Conservation (phyloP, 208 protist species). For the Leishmania tropica region DNA sequence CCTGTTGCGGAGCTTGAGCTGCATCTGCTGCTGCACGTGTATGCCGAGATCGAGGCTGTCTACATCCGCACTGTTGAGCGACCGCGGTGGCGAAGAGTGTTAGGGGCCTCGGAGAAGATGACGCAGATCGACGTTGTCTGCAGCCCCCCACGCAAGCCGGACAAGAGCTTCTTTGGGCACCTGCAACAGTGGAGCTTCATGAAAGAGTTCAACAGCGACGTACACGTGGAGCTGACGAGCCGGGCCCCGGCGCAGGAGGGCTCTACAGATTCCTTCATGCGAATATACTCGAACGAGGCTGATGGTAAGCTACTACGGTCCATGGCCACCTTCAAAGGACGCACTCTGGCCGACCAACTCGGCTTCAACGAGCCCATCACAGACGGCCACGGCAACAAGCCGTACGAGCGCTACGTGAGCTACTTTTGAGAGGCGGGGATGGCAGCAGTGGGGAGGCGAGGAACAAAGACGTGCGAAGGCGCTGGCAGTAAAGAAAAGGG, state of each 20-base stretch:
- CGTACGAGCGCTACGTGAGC: constrained; percentile 42
- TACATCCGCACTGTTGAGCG: constrained; percentile 81
- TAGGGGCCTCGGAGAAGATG: constrained; percentile 67
- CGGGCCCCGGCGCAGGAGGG: constrained; percentile 25
- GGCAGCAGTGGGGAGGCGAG: too few species aligned
- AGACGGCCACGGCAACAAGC: constrained; percentile 52
- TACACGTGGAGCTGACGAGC: constrained; percentile 80
- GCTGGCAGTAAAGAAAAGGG: neutral
- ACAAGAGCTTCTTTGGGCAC: constrained; percentile 55
- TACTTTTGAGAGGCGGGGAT: constrained; percentile 22
- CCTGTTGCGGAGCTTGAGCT: constrained; percentile 86
- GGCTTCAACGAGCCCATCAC: constrained; percentile 77
- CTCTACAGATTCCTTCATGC: constrained; percentile 44
- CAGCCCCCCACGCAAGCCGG: constrained; percentile 36
- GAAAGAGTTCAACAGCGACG: constrained; percentile 82
- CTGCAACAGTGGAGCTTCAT: constrained; percentile 89
- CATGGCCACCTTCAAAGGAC: constrained; percentile 60
- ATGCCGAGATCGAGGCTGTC: constrained; percentile 57
- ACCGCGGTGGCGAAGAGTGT: constrained; percentile 65
- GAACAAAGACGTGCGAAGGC: neutral
- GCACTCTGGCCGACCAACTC: constrained; percentile 63
- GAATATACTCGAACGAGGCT: constrained; percentile 48
- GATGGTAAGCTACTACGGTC: constrained; percentile 67
- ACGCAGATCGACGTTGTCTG: constrained; percentile 88
- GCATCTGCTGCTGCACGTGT: constrained; percentile 77